phyloP scores from a whole-genome alignment of 192 early-diverging fungal genomes.

The Entomortierella lignicola region DNA sequence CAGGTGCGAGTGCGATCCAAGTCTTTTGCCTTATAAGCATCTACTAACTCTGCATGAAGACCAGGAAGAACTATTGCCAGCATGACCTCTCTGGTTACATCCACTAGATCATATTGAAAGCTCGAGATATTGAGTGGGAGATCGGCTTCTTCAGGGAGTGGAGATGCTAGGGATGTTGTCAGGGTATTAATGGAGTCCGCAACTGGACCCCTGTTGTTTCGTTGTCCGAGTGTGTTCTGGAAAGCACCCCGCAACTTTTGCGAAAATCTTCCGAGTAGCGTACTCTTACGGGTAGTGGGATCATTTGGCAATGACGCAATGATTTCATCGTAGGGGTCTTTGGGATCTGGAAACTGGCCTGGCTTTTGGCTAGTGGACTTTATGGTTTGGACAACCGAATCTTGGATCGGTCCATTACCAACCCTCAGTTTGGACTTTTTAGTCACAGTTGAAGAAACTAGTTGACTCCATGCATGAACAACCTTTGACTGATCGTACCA shows the following conservation, averaged over 20 bases:
- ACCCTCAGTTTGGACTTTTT: conserved; percentile 11
- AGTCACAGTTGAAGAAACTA: conserved; percentile 24
- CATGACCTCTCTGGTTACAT: conserved; percentile 44
- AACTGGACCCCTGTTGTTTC: no score
- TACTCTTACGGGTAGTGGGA: no score
- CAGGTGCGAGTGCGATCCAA: conserved; percentile 1
- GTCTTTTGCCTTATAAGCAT: conserved; percentile 32
- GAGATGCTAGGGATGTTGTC: neutral
- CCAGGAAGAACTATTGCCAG: conserved; percentile 31
- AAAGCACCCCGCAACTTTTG: conserved; percentile 5
- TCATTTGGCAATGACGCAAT: no score
- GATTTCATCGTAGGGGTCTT: no score
- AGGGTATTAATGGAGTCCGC: neutral
- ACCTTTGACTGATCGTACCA: conserved; percentile 37
- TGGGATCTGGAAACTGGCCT: neutral
- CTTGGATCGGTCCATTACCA: conserved; percentile 10
- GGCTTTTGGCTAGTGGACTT: neutral
- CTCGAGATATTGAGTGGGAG: conserved; percentile 30
- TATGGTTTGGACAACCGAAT: conserved; percentile 8
- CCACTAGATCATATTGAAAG: conserved; percentile 47
- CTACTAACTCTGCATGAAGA: conserved; percentile 27
- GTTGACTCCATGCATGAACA: conserved; percentile 17
- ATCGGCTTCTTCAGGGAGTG: neutral
- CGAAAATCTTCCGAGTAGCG: neutral
- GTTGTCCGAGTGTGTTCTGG: neutral